phyloP scores from a whole-genome alignment of 345 rosid species.

The Aethionema arabicum region DNA sequence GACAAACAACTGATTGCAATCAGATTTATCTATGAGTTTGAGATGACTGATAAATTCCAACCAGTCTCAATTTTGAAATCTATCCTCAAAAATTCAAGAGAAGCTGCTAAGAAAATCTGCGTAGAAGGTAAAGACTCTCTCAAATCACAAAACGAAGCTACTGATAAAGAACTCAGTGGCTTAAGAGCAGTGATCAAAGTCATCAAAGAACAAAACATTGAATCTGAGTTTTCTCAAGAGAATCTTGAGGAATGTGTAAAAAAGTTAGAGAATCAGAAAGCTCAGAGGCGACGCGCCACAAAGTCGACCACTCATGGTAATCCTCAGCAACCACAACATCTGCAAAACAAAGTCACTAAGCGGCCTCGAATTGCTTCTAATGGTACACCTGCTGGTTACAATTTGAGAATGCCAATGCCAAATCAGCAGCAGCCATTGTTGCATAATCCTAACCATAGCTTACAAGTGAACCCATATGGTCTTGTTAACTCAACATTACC shows the following conservation, averaged over 20 bases:
- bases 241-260: constrained; percentile 47
- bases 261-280: constrained; percentile 63
- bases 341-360: background rate
- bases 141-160: constrained; percentile 52
- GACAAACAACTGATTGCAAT: constrained; percentile 53
- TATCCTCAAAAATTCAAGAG: constrained; percentile 45
- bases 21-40: constrained; percentile 57
- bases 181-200: constrained; percentile 55
- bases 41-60: constrained; percentile 52
- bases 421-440: constrained; percentile 28
- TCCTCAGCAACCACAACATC: constrained; percentile 17
- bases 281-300: constrained; percentile 40
- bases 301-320: constrained; percentile 23
- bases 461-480: constrained; percentile 44
- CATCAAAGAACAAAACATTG: constrained; percentile 55
- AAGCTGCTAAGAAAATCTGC: constrained; percentile 40
- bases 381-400: background rate
- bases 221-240: constrained; percentile 43
- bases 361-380: constrained; percentile 23
- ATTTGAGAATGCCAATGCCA: background rate
- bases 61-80: constrained; percentile 55
- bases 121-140: constrained; percentile 44
- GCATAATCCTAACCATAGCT: constrained; percentile 30
- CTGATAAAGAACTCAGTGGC: constrained; percentile 49
- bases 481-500: constrained; percentile 35